Evolutionary conservation across 1,284 basidiomycete species (phyloP).

Genomic region (Hortiboletus rubellus): DNA sequence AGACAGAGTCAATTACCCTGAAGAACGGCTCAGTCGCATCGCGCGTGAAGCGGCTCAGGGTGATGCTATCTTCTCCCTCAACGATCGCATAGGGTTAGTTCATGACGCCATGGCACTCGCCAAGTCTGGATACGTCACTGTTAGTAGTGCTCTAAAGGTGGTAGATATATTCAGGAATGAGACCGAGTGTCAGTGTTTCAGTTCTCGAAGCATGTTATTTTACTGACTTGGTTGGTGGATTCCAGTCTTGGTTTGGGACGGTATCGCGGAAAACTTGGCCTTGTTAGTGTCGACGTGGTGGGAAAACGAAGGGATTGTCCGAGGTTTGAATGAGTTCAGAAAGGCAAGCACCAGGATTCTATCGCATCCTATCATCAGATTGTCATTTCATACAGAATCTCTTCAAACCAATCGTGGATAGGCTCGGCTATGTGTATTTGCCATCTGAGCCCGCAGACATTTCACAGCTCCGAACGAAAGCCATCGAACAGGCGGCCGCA

Average conservation of each 20-base stretch:
- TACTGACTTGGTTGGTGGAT: conserved; percentile 5
- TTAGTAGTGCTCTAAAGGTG: conserved; percentile 77
- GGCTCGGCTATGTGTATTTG: conserved; percentile 78
- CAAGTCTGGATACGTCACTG: conserved; percentile 75
- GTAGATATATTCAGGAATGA: conserved; percentile 70
- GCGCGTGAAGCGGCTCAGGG: conserved; percentile 74
- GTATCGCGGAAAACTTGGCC: conserved; percentile 57
- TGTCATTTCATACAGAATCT: conserved; percentile 47
- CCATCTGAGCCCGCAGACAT: conserved; percentile 71
- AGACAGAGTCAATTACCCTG: conserved; percentile 89
- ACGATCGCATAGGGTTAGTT: conserved; percentile 87
- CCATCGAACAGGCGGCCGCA: conserved; percentile 64
- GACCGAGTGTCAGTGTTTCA: conserved; percentile 62
- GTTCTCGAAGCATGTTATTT: background rate
- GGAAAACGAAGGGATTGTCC: conserved; percentile 70
- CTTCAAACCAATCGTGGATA: conserved; percentile 78
- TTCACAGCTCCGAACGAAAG: conserved; percentile 76
- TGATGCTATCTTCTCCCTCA: conserved; percentile 69
- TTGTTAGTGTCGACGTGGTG: conserved; percentile 78
- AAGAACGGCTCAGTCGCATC: conserved; percentile 78
- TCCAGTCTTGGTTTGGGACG: conserved; percentile 74
- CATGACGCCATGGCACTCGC: conserved; percentile 81
- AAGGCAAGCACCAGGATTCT: conserved; percentile 43
- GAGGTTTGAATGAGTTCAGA: conserved; percentile 64
- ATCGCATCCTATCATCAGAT: background rate